Base-by-base conservation (phyloP, 768 basidiomycete genomes). In the Sporobolomyces phaffii region DNA sequence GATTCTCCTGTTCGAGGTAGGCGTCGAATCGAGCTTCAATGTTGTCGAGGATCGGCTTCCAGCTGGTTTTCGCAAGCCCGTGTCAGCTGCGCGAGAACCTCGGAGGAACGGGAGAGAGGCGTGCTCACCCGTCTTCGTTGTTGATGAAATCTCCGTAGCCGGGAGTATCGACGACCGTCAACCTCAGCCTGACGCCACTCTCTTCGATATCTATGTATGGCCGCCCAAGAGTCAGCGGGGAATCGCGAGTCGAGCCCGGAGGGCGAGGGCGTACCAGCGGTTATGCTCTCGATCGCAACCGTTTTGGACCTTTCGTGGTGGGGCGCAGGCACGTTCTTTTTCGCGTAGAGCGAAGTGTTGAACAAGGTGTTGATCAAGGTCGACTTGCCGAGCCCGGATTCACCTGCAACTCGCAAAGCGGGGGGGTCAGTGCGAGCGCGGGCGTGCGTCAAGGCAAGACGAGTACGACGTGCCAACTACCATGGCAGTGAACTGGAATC, bases 61-160 rank as follows among this genome's bases (percentile, higher is more conserved):
- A 99, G 78, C 94, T 96, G 72, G 28, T 60, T n/a, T n/a, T n/a
- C n/a, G n/a, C 54, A 60, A 47, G 43, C 34, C 33, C 22, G 38
- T 47, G 52, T 49, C 29, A 36, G 18, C 41, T 29, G 40, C 10
- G n/a, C 17, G 34, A 40, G 15, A 38, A 15, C 17, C 28, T 15
- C 56, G 4, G 28, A 8, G 17, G n/a, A 8, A 18, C 3, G 62
- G 64, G 59, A 52, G 20, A 36, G 18, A 2, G 17, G 14, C 8
- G 73, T 71, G 71, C 80, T 72, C 69, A 91, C 91, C 92, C 92
- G 76, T 96, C 91, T 74, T 96, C 91, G 78, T 99, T 99, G 83
- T 99, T 97, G 77, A 98, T 93, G 78, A 96, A 98, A 78, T 99
- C 96, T 68, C 96, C 96, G 76, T 97, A 99, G 38, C 96, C 96